Percentiles rank a stretch among this genome's conserved stretches.
Conservation (phyloP, 1,139 yeast genomes). For the Sugiyamaella paludigena region DNA sequence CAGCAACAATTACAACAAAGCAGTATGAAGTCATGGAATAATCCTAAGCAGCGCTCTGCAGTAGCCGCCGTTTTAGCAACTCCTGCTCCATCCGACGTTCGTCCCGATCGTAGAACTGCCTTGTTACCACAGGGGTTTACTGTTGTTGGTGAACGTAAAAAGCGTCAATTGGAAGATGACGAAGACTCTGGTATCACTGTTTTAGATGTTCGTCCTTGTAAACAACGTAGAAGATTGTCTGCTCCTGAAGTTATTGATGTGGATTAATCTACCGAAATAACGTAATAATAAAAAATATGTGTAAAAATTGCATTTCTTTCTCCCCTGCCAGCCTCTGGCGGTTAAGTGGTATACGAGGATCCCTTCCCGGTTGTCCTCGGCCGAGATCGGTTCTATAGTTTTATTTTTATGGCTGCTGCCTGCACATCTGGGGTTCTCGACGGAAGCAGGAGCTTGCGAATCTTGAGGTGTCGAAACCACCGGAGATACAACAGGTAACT, state of each 20-base stretch:
- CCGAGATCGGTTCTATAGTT: too few relatives aligned
- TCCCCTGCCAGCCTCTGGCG: constrained; percentile 1
- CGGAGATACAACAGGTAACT: too few relatives aligned
- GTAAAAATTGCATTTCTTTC: background rate
- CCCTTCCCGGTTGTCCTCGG: background rate
- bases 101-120: constrained; percentile 2
- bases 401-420: too few relatives aligned
- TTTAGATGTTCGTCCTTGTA: constrained; percentile 13
- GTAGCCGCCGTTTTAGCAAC: constrained; percentile 13
- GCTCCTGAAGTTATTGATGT: constrained; percentile 1
- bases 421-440: too few relatives aligned
- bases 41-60: constrained; percentile 1
- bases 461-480: too few relatives aligned
- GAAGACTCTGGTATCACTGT: constrained; percentile 12
- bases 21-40: background rate
- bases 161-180: constrained; percentile 1
- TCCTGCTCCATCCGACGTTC: constrained; percentile 14
- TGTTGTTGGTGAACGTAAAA: constrained; percentile 9
- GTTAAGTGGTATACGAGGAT: background rate
- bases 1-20: constrained; percentile 6
- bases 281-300: constrained; percentile 7
- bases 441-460: too few relatives aligned
- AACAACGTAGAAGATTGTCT: constrained; percentile 3
- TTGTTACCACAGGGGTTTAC: constrained; percentile 2
- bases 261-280: constrained; percentile 9